Evolutionary conservation across 306 rosid genomes (phyloP).

Genomic region (Prunus campanulata): DNA sequence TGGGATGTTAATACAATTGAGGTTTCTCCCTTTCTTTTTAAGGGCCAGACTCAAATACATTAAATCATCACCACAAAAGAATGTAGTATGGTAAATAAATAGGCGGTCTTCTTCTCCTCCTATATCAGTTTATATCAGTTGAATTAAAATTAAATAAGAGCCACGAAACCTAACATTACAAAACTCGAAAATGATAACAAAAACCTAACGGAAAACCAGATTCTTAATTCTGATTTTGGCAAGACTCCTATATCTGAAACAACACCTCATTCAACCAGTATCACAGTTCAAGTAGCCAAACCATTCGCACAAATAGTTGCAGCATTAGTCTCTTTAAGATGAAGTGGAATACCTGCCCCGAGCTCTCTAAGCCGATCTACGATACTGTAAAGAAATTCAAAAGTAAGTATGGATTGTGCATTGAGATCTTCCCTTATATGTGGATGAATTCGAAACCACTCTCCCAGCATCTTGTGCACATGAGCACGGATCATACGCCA

Average conservation of each 20-base stretch:
- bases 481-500: slow-evolving; percentile 97
- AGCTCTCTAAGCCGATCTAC: slow-evolving; percentile 66
- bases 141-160: too few species aligned
- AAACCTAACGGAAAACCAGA: slow-evolving; percentile 11
- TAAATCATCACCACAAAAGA: background rate
- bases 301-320: slow-evolving; percentile 23
- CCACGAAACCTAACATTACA: background rate
- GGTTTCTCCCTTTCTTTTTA: background rate
- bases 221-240: background rate
- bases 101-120: background rate
- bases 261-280: slow-evolving; percentile 6
- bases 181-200: background rate
- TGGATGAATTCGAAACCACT: slow-evolving; percentile 91
- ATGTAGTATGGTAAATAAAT: background rate
- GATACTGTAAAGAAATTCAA: slow-evolving; percentile 76
- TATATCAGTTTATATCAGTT: background rate
- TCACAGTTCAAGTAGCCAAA: slow-evolving; percentile 8
- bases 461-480: slow-evolving; percentile 87
- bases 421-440: slow-evolving; percentile 84
- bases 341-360: slow-evolving; percentile 79
- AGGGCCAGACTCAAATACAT: background rate
- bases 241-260: slow-evolving; percentile 17
- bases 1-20: background rate
- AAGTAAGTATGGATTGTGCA: slow-evolving; percentile 67
- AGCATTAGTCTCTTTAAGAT: slow-evolving; percentile 30